Evolutionary conservation across 306 rosid species (phyloP).

Genomic region (Castanopsis chinensis): DNA sequence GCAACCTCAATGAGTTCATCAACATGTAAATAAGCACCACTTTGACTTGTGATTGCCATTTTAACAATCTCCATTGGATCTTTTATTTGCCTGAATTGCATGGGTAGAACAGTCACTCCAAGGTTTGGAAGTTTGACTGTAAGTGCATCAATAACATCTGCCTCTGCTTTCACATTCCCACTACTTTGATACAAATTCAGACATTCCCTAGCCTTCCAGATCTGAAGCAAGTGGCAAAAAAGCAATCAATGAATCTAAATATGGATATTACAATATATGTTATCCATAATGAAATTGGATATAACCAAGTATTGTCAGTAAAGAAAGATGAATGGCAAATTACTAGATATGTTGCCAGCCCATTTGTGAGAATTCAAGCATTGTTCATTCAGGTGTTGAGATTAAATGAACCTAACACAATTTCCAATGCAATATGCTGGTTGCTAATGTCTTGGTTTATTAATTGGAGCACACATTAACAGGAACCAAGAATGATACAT

Average conservation of each 20-base stretch:
- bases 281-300: neutral
- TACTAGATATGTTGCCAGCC: neutral
- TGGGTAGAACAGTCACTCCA: slow-evolving; percentile 93
- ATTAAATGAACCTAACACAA: too few relatives aligned
- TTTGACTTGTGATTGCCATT: slow-evolving; percentile 81
- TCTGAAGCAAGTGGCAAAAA: slow-evolving; percentile 53
- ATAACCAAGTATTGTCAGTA: neutral
- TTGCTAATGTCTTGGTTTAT: too few relatives aligned
- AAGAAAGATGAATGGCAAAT: neutral
- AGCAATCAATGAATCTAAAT: slow-evolving; percentile 18
- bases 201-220: slow-evolving; percentile 98
- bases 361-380: neutral
- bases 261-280: neutral
- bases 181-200: slow-evolving; percentile 74
- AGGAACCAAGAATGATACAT: neutral
- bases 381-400: neutral
- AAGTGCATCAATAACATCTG: slow-evolving; percentile 80
- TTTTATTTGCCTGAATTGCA: slow-evolving; percentile 91
- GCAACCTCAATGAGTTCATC: slow-evolving; percentile 94
- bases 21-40: slow-evolving; percentile 92
- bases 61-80: slow-evolving; percentile 91
- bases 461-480: neutral
- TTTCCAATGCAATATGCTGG: too few relatives aligned
- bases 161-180: slow-evolving; percentile 69
- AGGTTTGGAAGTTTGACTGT: slow-evolving; percentile 86